These are phyloP conservation scores for Melanopsichium pennsylvanicum DNA, from an alignment of 1,284 basidiomycete genomes.

Conservation along the genomic window DNA sequence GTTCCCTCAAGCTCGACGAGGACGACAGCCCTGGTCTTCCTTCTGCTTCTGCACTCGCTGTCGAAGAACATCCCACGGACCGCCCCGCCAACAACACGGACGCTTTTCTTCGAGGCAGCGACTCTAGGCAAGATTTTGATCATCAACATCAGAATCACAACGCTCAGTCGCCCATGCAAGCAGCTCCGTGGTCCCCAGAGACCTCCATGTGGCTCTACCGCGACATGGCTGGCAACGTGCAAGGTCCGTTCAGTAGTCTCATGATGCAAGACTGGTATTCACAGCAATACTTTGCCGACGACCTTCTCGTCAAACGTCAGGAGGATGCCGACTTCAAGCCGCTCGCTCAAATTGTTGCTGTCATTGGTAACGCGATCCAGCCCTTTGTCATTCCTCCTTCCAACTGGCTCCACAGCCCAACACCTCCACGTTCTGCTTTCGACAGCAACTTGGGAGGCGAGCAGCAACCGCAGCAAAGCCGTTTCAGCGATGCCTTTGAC, in stretches of 20 bases:
- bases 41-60: constrained; percentile 12
- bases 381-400: constrained; percentile 66
- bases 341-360: constrained; percentile 64
- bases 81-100: constrained; percentile 8
- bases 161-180: constrained; percentile 13
- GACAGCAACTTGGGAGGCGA: constrained; percentile 14
- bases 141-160: constrained; percentile 12
- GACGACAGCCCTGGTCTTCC: constrained; percentile 36
- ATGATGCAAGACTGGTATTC: constrained; percentile 97
- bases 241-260: constrained; percentile 91
- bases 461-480: constrained; percentile 25
- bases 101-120: constrained; percentile 20
- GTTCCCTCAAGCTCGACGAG: constrained; percentile 50
- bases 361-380: constrained; percentile 58
- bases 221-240: constrained; percentile 85
- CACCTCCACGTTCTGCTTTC: constrained; percentile 12
- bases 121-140: constrained; percentile 13
- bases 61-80: constrained; percentile 6
- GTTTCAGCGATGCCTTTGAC: constrained; percentile 23
- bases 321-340: constrained; percentile 65
- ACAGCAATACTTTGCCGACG: constrained; percentile 86
- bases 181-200: constrained; percentile 68
- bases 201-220: constrained; percentile 87
- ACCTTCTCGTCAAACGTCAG: constrained; percentile 82
- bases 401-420: constrained; percentile 31